A percentile compares a stretch with the other conserved stretches of the same genome.
Conservation (phyloP, 78 protist species). For the Cyanophora paradoxa region DNA sequence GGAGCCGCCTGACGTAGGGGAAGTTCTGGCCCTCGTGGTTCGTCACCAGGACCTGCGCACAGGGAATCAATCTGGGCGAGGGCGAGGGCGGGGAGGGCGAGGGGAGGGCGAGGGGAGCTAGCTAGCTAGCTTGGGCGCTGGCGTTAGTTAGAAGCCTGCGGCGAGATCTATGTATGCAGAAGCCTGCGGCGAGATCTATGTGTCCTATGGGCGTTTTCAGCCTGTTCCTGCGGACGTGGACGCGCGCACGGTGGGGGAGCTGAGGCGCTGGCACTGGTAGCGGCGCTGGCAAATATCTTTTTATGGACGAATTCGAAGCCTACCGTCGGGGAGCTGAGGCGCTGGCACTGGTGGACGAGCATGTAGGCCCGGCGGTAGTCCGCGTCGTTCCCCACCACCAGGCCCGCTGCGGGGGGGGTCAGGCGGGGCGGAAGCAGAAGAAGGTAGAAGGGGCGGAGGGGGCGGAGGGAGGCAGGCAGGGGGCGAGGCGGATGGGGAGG, state of each 20-base stretch:
- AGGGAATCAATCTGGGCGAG: slow-evolving; percentile 37
- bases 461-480: too few relatives aligned
- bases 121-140: too few relatives aligned
- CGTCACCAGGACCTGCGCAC: slow-evolving; percentile 58
- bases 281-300: too few relatives aligned
- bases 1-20: slow-evolving; percentile 22
- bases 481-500: not conserved
- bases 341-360: not conserved
- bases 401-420: not conserved
- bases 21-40: slow-evolving; percentile 71
- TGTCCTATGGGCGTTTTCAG: too few relatives aligned
- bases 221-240: too few relatives aligned
- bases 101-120: too few relatives aligned
- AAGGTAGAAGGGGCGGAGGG: not conserved
- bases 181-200: too few relatives aligned
- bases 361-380: slow-evolving; percentile 76
- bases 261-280: not conserved
- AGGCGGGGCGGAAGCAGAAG: not conserved
- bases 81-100: not conserved
- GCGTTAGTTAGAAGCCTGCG: too few relatives aligned
- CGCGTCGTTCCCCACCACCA: slow-evolving; percentile 91
- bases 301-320: too few relatives aligned
- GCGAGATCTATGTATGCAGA: too few relatives aligned
- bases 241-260: not conserved
- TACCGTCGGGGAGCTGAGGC: not conserved